Percentiles rank a stretch among this genome's conserved stretches.
phyloP scores from a whole-genome alignment of 2,329 filamentous ascomycete species.

The Whalleya microplaca region DNA sequence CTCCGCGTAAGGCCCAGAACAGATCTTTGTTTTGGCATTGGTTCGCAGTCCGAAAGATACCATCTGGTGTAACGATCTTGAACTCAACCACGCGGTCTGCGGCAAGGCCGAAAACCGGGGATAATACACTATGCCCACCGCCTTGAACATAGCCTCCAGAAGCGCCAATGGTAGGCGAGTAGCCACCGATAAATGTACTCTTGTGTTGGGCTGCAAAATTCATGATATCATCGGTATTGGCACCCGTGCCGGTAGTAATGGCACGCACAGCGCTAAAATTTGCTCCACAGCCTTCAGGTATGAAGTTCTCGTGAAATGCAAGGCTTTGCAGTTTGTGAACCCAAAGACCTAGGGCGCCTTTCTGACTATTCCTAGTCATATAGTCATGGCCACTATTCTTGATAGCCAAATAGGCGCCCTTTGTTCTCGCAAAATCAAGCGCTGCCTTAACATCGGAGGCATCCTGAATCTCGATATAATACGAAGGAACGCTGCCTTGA shows the following conservation, averaged over 20 bases:
- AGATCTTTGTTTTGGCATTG: conserved; percentile 45
- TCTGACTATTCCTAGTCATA: conserved; percentile 36
- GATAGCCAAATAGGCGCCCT: conserved; percentile 33
- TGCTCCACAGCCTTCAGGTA: conserved; percentile 25
- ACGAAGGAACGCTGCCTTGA: conserved; percentile 33
- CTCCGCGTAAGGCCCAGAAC: conserved; percentile 54
- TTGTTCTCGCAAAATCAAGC: conserved; percentile 26
- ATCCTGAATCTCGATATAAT: conserved; percentile 28
- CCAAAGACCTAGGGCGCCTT: conserved; percentile 36
- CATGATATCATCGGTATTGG: conserved; percentile 33
- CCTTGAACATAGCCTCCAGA: conserved; percentile 36
- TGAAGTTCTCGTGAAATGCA: conserved; percentile 25
- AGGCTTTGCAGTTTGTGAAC: conserved; percentile 33
- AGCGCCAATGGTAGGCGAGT: conserved; percentile 25
- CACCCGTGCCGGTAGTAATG: conserved; percentile 37
- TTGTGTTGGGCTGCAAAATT: conserved; percentile 31
- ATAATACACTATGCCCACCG: conserved; percentile 36
- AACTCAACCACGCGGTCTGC: conserved; percentile 36
- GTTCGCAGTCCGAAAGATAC: conserved; percentile 33
- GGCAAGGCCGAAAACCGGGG: conserved; percentile 34
- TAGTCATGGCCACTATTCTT: conserved; percentile 42
- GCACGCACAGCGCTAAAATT: conserved; percentile 15
- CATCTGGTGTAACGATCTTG: conserved; percentile 34
- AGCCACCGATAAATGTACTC: conserved; percentile 33
- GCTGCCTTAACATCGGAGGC: conserved; percentile 24